Conservation (phyloP, 345 rosid genomes). For the Dipteronia sinensis region DNA sequence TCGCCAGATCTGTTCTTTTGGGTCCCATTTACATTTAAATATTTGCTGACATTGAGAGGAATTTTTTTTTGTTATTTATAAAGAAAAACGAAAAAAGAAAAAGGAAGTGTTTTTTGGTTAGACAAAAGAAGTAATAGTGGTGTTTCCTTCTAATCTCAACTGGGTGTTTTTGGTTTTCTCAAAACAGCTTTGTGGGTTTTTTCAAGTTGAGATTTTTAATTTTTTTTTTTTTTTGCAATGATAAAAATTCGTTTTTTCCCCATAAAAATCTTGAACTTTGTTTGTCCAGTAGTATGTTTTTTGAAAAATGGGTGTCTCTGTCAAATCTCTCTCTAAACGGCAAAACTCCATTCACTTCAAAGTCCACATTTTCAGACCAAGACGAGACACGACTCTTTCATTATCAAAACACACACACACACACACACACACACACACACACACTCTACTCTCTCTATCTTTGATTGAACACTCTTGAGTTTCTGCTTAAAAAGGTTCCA, state of each 20-base stretch:
- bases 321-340: constrained; percentile 49
- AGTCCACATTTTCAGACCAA: constrained; percentile 23
- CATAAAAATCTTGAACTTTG: constrained; percentile 30
- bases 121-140: constrained; percentile 17
- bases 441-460: constrained; percentile 12
- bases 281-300: constrained; percentile 20
- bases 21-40: constrained; percentile 27
- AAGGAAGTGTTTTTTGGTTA: not conserved
- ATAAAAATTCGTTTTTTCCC: constrained; percentile 22
- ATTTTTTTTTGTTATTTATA: no score
- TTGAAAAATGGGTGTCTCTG: constrained; percentile 34
- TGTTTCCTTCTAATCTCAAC: not conserved
- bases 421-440: no score
- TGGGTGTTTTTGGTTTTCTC: not conserved
- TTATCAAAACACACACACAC: constrained; percentile 22
- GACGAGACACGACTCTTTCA: constrained; percentile 16
- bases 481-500: constrained; percentile 2
- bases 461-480: constrained; percentile 33
- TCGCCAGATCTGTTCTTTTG: constrained; percentile 54
- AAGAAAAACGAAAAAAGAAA: constrained; percentile 8
- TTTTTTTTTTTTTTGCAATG: constrained; percentile 18
- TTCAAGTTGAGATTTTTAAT: constrained; percentile 1
- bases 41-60: not conserved
- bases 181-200: not conserved
- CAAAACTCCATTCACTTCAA: constrained; percentile 29